Percentiles rank a stretch among this genome's conserved stretches.
Conservation (phyloP, 331 rosid species). For the Telfairia occidentalis region DNA sequence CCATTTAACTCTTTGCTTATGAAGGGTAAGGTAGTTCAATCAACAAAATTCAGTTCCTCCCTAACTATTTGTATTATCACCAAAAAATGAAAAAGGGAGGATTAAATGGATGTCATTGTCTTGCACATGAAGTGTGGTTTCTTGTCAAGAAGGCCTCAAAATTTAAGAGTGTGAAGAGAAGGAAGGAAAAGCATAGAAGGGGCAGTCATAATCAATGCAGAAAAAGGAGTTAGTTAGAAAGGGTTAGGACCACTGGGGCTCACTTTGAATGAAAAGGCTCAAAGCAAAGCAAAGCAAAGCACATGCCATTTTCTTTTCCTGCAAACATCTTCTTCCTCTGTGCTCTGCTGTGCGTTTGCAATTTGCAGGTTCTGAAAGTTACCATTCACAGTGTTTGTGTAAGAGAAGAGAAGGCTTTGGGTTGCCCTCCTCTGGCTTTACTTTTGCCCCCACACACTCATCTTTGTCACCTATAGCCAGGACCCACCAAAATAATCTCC, state of each 20-base stretch:
- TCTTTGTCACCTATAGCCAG: background rate
- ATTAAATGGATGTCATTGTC: conserved; percentile 10
- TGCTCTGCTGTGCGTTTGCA: background rate
- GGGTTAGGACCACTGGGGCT: conserved; percentile 5
- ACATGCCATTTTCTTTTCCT: conserved; percentile 9
- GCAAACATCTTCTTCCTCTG: background rate
- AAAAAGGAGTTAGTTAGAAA: conserved; percentile 6
- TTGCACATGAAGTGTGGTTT: background rate
- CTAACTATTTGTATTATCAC: background rate
- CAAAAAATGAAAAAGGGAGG: background rate
- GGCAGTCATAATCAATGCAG: conserved; percentile 9
- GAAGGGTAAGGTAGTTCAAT: background rate
- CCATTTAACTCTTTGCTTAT: background rate
- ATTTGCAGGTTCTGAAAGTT: conserved; percentile 9
- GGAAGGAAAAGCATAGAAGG: background rate
- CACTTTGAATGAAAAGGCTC: background rate
- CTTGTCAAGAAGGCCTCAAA: background rate
- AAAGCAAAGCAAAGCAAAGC: conserved; percentile 8
- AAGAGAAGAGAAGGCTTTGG: background rate
- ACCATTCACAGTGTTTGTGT: background rate
- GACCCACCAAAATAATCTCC: background rate
- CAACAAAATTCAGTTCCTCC: background rate
- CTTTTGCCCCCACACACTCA: background rate
- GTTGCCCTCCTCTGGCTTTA: background rate
- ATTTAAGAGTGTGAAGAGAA: conserved; percentile 6